Conservation (phyloP, 495 filamentous ascomycete genomes). For the Polyplosphaeria fusca region DNA sequence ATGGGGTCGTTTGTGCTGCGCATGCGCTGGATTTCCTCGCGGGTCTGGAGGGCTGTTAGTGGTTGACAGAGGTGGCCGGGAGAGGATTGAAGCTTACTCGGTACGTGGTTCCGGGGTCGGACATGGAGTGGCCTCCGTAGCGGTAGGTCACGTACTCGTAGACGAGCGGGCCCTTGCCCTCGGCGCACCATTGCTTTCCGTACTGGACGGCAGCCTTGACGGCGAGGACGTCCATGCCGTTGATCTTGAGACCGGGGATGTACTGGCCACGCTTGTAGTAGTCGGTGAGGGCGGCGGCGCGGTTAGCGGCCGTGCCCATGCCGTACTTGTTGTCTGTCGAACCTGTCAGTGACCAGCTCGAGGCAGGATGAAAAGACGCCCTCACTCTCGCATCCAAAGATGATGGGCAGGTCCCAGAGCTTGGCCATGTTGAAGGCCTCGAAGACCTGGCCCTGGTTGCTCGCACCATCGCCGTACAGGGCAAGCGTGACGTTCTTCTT, state of each 20-base stretch:
- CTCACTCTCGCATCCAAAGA: conserved; percentile 98
- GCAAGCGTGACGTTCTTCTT: conserved; percentile 80
- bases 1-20: conserved; percentile 97
- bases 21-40: conserved; percentile 99
- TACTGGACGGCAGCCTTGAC: conserved; percentile 94
- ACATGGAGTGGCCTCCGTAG: conserved; percentile 99
- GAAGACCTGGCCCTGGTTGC: conserved; percentile 98
- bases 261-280: conserved; percentile 99
- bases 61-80: not conserved
- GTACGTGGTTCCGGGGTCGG: conserved; percentile 98
- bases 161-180: conserved; percentile 86
- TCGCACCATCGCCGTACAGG: conserved; percentile 94
- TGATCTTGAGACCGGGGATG: conserved; percentile 98
- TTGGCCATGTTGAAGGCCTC: conserved; percentile 99
- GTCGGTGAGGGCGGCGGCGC: conserved; percentile 90
- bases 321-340: conserved; percentile 96
- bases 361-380: not conserved
- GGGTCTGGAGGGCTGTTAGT: conserved; percentile 51
- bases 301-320: conserved; percentile 96
- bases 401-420: conserved; percentile 91
- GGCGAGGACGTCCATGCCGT: conserved; percentile 98
- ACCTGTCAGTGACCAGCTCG: not conserved
- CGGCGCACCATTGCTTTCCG: conserved; percentile 76
- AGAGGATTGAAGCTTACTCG: conserved; percentile 44
- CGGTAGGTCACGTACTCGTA: conserved; percentile 99